These are phyloP conservation scores for Coemansia sp. DNA, from an alignment of 192 early-diverging fungal genomes.

Conservation along the genomic window DNA sequence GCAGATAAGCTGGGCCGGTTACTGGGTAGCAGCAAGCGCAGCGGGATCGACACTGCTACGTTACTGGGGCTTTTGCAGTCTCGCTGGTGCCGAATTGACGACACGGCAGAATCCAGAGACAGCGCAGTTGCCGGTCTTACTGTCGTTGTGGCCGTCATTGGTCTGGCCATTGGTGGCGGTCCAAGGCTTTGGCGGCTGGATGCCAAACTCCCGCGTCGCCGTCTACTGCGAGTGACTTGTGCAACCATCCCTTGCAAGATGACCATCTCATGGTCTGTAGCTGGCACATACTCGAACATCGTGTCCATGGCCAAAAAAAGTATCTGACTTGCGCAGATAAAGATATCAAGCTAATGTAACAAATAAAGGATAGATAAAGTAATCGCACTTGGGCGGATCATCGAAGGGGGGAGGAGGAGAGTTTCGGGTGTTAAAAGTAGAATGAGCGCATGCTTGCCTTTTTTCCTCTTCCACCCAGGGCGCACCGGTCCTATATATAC, in stretches of 20 bases:
- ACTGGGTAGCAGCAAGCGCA: constrained; percentile 32
- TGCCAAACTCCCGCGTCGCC: constrained; percentile 20
- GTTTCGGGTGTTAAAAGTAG: neutral
- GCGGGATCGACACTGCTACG: constrained; percentile 28
- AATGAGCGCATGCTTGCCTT: neutral
- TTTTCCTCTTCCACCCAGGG: neutral
- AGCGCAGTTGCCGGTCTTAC: neutral
- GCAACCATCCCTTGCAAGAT: constrained; percentile 48
- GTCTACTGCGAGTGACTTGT: constrained; percentile 34
- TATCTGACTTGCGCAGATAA: neutral
- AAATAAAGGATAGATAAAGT: neutral
- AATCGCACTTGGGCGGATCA: neutral
- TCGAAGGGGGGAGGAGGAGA: neutral
- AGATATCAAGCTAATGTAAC: neutral
- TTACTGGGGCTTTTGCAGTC: constrained; percentile 16
- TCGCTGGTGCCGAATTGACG: constrained; percentile 10
- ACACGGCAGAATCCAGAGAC: constrained; percentile 6
- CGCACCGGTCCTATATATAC: neutral
- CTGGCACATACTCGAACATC: constrained; percentile 26
- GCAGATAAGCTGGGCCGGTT: neutral
- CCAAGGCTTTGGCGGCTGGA: neutral
- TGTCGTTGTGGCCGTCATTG: neutral
- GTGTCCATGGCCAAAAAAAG: neutral
- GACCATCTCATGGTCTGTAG: constrained; percentile 44
- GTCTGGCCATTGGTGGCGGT: constrained; percentile 1